phyloP scores from a whole-genome alignment of 1,139 yeast genomes.

The Pneumocystis carinii region DNA sequence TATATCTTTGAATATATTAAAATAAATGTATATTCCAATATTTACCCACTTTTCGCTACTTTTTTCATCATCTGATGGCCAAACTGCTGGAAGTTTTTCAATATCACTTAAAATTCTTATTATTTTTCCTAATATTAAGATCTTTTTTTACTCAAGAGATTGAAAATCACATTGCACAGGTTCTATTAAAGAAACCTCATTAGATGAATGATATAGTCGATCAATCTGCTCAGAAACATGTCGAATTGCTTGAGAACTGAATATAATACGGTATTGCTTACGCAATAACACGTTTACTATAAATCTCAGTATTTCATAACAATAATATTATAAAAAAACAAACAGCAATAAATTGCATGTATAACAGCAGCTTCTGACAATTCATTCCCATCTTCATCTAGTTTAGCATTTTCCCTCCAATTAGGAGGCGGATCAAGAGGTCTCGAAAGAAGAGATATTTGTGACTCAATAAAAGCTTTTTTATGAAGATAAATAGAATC shows the following conservation, averaged over 20 bases:
- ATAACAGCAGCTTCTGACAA: background rate
- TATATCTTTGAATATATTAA: background rate
- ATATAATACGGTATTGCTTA: background rate
- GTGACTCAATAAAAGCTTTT: background rate
- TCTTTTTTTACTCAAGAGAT: no score
- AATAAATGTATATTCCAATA: background rate
- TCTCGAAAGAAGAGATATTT: background rate
- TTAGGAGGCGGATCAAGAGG: background rate
- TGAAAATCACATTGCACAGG: no score
- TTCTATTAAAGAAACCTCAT: no score
- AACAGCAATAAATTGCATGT: background rate
- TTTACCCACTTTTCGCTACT: background rate
- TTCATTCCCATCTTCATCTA: background rate
- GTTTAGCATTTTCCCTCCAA: background rate
- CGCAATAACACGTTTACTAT: background rate
- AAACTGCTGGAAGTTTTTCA: background rate
- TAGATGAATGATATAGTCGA: background rate
- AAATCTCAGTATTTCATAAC: background rate
- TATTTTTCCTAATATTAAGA: background rate
- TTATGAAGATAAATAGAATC: background rate
- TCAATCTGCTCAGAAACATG: background rate
- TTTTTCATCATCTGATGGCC: background rate
- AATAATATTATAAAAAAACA: background rate
- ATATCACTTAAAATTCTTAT: background rate
- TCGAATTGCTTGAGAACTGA: background rate